These are phyloP conservation scores for Aspergillus piperis DNA, from an alignment of 2,329 filamentous ascomycete genomes.

Conservation along the genomic window DNA sequence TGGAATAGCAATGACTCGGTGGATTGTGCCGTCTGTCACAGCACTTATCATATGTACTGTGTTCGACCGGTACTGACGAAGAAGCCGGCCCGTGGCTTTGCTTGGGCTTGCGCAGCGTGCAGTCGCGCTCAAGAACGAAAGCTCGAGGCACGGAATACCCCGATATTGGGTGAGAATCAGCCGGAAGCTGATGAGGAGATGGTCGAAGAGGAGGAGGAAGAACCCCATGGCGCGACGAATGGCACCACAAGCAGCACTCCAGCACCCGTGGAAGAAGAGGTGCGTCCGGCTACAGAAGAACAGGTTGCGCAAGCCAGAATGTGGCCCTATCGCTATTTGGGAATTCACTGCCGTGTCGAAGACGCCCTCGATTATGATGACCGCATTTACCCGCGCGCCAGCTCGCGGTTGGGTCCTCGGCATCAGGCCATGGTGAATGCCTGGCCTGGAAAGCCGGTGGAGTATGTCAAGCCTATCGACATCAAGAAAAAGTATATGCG, in stretches of 20 bases:
- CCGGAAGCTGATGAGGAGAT: conserved; percentile 65
- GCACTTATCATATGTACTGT: conserved; percentile 98
- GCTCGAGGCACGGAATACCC: conserved; percentile 85
- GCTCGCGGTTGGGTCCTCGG: conserved; percentile 84
- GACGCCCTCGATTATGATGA: conserved; percentile 97
- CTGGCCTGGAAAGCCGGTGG: conserved; percentile 85
- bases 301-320: conserved; percentile 90
- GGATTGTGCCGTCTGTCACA: conserved; percentile 90
- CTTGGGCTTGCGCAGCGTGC: conserved; percentile 95
- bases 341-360: conserved; percentile 91
- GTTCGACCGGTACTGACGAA: conserved; percentile 89
- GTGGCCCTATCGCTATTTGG: conserved; percentile 95
- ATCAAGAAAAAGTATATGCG: conserved; percentile 75
- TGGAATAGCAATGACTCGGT: conserved; percentile 79
- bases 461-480: conserved; percentile 85
- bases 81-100: conserved; percentile 95
- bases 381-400: conserved; percentile 92
- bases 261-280: conserved; percentile 54
- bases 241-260: conserved; percentile 67
- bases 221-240: conserved; percentile 55
- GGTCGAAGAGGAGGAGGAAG: conserved; percentile 74
- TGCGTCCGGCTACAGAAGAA: conserved; percentile 70
- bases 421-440: conserved; percentile 84
- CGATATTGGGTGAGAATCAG: conserved; percentile 61
- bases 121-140: conserved; percentile 94